Evolutionary conservation across 2,329 filamentous ascomycete species (phyloP).

Genomic region (Scedosporium dehoogii): DNA sequence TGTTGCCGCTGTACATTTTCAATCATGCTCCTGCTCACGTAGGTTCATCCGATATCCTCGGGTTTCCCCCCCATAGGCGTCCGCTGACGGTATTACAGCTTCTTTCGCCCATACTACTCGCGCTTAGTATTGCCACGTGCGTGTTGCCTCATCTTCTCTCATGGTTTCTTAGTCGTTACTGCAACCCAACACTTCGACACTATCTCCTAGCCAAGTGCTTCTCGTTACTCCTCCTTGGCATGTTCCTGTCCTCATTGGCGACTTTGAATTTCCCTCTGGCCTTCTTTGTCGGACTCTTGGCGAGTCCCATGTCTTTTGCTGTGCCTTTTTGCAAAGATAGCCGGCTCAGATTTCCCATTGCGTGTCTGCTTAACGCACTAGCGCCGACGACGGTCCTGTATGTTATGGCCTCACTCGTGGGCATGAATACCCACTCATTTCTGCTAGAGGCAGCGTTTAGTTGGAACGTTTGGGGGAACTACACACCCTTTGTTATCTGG

Average conservation of each 20-base stretch:
- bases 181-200: constrained; percentile 54
- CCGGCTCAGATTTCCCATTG: constrained; percentile 29
- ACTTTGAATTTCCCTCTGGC: constrained; percentile 93
- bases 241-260: constrained; percentile 84
- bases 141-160: constrained; percentile 49
- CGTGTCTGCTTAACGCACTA: constrained; percentile 45
- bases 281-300: constrained; percentile 71
- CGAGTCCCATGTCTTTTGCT: constrained; percentile 66
- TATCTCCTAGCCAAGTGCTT: constrained; percentile 77
- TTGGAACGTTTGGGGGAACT: constrained; percentile 84
- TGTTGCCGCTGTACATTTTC: constrained; percentile 78
- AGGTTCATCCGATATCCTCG: constrained; percentile 20
- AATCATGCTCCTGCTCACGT: constrained; percentile 62
- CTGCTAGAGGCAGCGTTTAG: constrained; percentile 70
- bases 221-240: constrained; percentile 82
- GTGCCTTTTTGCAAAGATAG: constrained; percentile 32
- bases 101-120: constrained; percentile 47
- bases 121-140: constrained; percentile 45
- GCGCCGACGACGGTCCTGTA: constrained; percentile 51
- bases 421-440: constrained; percentile 41
- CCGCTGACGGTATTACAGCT: constrained; percentile 29
- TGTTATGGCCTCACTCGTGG: constrained; percentile 31
- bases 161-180: constrained; percentile 38
- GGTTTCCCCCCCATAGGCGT: not conserved
- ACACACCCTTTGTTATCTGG: constrained; percentile 85